Base-by-base conservation (phyloP, 2,329 filamentous ascomycete genomes). In the Pseudopyricularia javanii region DNA sequence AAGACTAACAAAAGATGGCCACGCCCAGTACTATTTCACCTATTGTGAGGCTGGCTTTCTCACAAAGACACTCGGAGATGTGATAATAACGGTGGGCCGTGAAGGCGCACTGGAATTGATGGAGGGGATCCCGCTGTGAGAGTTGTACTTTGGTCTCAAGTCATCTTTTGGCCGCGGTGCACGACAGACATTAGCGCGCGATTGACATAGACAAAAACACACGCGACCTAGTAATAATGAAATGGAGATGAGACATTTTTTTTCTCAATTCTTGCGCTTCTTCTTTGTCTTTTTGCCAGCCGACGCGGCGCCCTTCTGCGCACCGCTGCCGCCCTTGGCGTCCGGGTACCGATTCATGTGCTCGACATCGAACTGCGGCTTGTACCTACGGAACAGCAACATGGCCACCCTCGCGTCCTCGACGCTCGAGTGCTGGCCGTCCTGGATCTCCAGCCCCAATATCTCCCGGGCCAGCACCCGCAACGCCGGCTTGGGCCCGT, bases 391-490 rank as follows among this genome's bases (percentile, higher is more conserved):
- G 63, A 95, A 97, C 43, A 98, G 70, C 53, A 91, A 71, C 90
- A 98, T 97, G 1, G 90, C 85, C 5, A 88, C 89, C 59, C 89
- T 75, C 2, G 93, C 93, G 72, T 98, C 93, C 70, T 85, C 74
- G 57, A 85, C 70, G 64, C 82, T 86, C 2, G 80, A 85, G 64
- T 86, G 83, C 26, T 77, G 70, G 1, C 80, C 82, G 20, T 66
- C 70, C 59, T 86, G 83, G 52, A 86, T 84, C 50, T 83, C 79
- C 5, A 83, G 67, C 0, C 74, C 74, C 2, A 86, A 63, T 7
- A 84, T 62, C 61, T 82, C 73, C 54, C 71, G 70, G 1, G 80
- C 78, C 26, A 86, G 67, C 15, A 74, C 70, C 54, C 75, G 73
- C 59, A 93, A 64, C 6, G 81, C 80, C 3, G 88, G 88, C 56